Percentiles rank a stretch among this genome's conserved stretches.
These are phyloP conservation scores for Pseudotsuga menziesii DNA, from an alignment of 75 land plant genomes.

Conservation along the genomic window DNA sequence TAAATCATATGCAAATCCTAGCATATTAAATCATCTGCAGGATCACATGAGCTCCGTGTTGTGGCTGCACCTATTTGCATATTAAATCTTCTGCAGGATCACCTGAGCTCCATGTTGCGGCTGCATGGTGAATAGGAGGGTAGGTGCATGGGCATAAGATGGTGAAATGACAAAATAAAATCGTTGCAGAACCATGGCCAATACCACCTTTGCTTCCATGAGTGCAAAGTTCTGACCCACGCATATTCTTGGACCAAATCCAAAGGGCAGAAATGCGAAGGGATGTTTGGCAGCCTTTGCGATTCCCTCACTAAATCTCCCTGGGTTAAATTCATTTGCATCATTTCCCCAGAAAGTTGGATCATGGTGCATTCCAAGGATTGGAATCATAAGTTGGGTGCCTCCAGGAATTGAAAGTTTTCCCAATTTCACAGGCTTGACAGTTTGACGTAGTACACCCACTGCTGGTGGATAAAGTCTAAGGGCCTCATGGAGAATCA, in stretches of 20 bases:
- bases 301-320: conserved; percentile 26
- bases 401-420: conserved; percentile 25
- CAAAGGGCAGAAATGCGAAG: conserved; percentile 37
- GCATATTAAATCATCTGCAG: no score
- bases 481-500: conserved; percentile 43
- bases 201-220: conserved; percentile 29
- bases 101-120: conserved; percentile 33
- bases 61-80: no score
- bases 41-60: no score
- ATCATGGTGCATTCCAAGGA: conserved; percentile 45
- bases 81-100: no score
- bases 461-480: conserved; percentile 43
- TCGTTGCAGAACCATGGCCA: conserved; percentile 32
- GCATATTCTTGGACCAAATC: conserved; percentile 38
- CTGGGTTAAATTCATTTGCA: conserved; percentile 51
- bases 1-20: no score
- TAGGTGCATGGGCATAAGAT: conserved; percentile 36
- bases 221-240: conserved; percentile 46
- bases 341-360: conserved; percentile 47
- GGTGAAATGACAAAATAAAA: conserved; percentile 42
- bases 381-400: conserved; percentile 28
- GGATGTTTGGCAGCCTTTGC: conserved; percentile 14
- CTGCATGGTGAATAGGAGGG: conserved; percentile 14
- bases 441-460: conserved; percentile 8
- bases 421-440: conserved; percentile 30